Conservation (phyloP, 768 basidiomycete species). For the Hygrophorus pudorinus region DNA sequence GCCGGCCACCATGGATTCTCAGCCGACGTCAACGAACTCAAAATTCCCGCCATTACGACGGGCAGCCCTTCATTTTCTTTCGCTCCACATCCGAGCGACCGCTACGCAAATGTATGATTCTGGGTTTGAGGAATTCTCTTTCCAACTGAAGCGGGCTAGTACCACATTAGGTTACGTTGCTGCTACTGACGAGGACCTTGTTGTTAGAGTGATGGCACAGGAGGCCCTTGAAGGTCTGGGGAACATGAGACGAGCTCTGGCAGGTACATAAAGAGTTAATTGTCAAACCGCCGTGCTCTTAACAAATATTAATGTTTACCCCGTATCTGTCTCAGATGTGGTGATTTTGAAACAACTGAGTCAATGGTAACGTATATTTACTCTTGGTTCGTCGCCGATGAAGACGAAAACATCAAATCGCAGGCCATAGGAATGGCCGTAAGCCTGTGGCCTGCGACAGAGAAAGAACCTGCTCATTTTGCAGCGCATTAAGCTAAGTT, state of each 20-base stretch:
- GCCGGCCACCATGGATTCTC: constrained; percentile 35
- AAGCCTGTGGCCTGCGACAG: constrained; percentile 12
- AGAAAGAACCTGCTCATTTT: constrained; percentile 7
- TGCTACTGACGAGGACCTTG: constrained; percentile 59
- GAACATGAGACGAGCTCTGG: constrained; percentile 35
- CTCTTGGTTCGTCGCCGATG: constrained; percentile 40
- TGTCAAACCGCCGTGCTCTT: not conserved
- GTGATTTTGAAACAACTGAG: constrained; percentile 59
- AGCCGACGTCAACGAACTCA: constrained; percentile 47
- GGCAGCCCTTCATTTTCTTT: constrained; percentile 77
- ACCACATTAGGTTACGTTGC: constrained; percentile 61
- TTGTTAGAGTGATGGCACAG: constrained; percentile 68
- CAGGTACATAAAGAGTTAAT: constrained; percentile 21
- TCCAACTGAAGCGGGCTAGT: constrained; percentile 38
- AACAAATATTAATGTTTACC: constrained; percentile 38
- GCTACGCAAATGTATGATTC: constrained; percentile 42
- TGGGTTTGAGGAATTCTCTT: constrained; percentile 22
- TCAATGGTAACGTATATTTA: constrained; percentile 65
- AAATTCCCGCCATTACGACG: constrained; percentile 78
- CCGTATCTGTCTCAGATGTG: constrained; percentile 91
- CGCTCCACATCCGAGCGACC: constrained; percentile 53
- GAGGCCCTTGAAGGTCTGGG: constrained; percentile 52
- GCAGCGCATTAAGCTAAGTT: not conserved
- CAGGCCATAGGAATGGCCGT: constrained; percentile 13
- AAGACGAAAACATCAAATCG: constrained; percentile 4